Conservation (phyloP, 176 grass and related monocot genomes). For the Carex myosuroides region DNA sequence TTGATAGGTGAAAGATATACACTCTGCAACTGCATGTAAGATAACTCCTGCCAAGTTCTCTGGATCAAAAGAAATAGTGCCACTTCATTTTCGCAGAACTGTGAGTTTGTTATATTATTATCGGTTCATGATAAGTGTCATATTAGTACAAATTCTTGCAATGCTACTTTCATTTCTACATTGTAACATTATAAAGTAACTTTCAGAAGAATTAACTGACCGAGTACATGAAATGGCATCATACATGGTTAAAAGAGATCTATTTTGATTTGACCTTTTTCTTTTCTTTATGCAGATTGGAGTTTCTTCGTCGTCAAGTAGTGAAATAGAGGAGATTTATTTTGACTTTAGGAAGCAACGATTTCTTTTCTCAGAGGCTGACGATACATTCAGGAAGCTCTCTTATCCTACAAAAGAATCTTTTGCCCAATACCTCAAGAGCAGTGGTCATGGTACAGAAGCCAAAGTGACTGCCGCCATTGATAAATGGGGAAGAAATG, state of each 20-base stretch:
- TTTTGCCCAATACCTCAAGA: slow-evolving; percentile 62
- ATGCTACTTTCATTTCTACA: neutral
- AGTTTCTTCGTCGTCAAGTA: slow-evolving; percentile 43
- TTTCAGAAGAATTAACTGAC: neutral
- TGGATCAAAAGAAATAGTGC: slow-evolving; percentile 90
- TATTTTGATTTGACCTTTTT: neutral
- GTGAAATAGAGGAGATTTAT: slow-evolving; percentile 71
- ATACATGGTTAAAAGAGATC: neutral
- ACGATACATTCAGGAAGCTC: slow-evolving; percentile 80
- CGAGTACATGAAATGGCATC: neutral
- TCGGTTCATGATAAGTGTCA: neutral
- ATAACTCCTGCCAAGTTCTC: slow-evolving; percentile 84
- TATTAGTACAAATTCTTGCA: neutral
- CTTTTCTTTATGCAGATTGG: slow-evolving; percentile 38
- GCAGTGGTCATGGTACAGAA: slow-evolving; percentile 85
- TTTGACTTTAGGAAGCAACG: slow-evolving; percentile 99
- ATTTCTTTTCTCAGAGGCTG: slow-evolving; percentile 60
- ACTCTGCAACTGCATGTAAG: slow-evolving; percentile 63
- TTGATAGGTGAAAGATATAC: slow-evolving; percentile 69
- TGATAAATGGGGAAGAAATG: slow-evolving; percentile 98
- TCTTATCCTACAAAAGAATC: slow-evolving; percentile 77
- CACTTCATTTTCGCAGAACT: slow-evolving; percentile 50
- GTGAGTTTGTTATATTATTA: slow-evolving; percentile 35
- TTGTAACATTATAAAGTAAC: neutral
- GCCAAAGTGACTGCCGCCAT: slow-evolving; percentile 59